These are phyloP conservation scores for Lentinula raphanica DNA, from an alignment of 768 basidiomycete species.

Conservation along the genomic window DNA sequence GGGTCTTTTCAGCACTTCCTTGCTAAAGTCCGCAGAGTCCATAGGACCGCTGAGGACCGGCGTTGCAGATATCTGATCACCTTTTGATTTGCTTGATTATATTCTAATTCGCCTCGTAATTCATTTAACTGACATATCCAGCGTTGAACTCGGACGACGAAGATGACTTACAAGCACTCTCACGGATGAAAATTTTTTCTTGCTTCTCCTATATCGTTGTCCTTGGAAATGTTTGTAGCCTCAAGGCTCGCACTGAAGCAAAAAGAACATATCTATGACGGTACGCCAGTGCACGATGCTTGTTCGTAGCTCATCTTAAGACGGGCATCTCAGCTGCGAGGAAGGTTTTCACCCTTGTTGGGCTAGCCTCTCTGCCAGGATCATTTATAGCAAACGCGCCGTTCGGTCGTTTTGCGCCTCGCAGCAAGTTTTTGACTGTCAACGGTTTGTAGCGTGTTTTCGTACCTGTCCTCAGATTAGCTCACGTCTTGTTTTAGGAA, in stretches of 20 bases:
- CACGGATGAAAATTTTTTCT: not conserved
- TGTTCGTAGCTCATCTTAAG: not conserved
- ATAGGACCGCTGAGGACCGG: too few species aligned
- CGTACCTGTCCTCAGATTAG: not conserved
- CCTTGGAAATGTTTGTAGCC: not conserved
- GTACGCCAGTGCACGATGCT: not conserved
- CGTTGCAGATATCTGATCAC: too few species aligned
- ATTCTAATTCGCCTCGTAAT: not conserved
- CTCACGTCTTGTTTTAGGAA: constrained; percentile 18
- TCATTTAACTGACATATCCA: not conserved
- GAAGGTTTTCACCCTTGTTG: constrained; percentile 42
- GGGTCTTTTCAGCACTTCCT: too few species aligned
- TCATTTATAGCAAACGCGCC: constrained; percentile 63
- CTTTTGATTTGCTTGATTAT: too few species aligned
- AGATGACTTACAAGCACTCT: not conserved
- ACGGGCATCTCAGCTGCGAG: constrained; percentile 23
- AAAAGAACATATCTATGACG: not conserved
- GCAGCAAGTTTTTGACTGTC: constrained; percentile 23
- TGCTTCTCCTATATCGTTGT: not conserved
- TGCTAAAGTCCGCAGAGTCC: too few species aligned
- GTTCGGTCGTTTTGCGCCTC: constrained; percentile 70
- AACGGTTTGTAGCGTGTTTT: not conserved
- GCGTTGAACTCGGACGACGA: not conserved
- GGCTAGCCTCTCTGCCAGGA: constrained; percentile 29
- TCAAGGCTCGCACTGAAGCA: not conserved